phyloP scores from a whole-genome alignment of 179 eudicot species.

The Silene vulgaris region DNA sequence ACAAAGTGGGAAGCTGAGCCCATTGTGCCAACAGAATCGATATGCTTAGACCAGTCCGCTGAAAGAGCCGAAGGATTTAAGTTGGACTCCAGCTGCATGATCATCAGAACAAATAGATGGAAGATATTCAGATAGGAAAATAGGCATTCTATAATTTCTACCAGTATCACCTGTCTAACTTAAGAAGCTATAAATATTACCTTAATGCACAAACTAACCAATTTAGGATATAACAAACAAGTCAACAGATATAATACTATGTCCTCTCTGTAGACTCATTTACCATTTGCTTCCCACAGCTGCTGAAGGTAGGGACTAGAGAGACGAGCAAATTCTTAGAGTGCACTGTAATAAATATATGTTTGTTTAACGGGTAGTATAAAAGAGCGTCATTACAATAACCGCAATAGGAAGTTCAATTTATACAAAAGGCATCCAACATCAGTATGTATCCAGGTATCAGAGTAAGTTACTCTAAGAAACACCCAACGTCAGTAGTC shows the following conservation, averaged over 20 bases:
- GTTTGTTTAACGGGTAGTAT: not conserved
- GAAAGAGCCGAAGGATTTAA: conserved; percentile 61
- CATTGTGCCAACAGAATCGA: conserved; percentile 62
- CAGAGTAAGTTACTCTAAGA: too few relatives aligned
- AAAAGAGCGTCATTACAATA: not conserved
- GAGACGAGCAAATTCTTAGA: not conserved
- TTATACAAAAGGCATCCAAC: conserved; percentile 2
- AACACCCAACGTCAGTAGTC: too few relatives aligned
- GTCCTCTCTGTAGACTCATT: too few relatives aligned
- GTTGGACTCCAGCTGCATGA: conserved; percentile 73
- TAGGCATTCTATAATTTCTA: not conserved
- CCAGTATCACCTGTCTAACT: not conserved
- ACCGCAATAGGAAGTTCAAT: not conserved
- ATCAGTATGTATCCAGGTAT: not conserved
- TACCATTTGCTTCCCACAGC: too few relatives aligned
- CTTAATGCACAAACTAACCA: not conserved
- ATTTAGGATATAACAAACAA: too few relatives aligned
- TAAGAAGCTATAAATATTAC: not conserved
- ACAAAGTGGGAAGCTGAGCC: conserved; percentile 77
- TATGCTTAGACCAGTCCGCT: conserved; percentile 74
- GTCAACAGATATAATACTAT: too few relatives aligned
- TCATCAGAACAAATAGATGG: conserved; percentile 21
- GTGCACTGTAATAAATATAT: not conserved
- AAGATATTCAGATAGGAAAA: conserved; percentile 6
- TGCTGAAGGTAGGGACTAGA: too few relatives aligned